phyloP scores from a whole-genome alignment of 2,329 filamentous ascomycete genomes.

The Chrysoporthe austroafricana region DNA sequence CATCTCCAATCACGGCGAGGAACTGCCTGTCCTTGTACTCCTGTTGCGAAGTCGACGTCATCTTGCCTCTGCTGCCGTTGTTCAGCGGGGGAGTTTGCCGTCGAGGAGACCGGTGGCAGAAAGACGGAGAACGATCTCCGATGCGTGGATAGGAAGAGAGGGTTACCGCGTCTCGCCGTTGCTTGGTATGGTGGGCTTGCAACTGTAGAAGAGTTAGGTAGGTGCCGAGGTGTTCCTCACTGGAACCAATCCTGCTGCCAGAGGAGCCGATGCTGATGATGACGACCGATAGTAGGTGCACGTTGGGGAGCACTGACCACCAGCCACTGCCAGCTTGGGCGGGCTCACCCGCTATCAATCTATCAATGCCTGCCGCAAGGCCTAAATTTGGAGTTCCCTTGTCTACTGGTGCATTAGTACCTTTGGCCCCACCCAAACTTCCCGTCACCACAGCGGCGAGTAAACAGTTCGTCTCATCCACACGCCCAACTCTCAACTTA shows the following conservation, averaged over 20 bases:
- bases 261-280: slow-evolving; percentile 10
- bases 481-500: slow-evolving; percentile 11
- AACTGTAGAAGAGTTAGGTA: neutral
- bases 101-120: slow-evolving; percentile 10
- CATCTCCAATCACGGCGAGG: slow-evolving; percentile 95
- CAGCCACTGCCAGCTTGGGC: slow-evolving; percentile 8
- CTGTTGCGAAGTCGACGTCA: slow-evolving; percentile 50
- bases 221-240: neutral
- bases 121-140: neutral
- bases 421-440: neutral
- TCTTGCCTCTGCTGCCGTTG: slow-evolving; percentile 1
- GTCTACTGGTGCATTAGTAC: too few relatives aligned
- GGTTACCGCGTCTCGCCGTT: neutral
- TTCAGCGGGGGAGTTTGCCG: neutral
- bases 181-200: neutral
- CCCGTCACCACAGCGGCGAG: slow-evolving; percentile 18
- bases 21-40: slow-evolving; percentile 88
- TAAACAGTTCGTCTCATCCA: slow-evolving; percentile 19
- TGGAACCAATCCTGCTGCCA: neutral
- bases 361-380: slow-evolving; percentile 21
- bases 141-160: neutral
- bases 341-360: slow-evolving; percentile 14
- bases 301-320: neutral
- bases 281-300: slow-evolving; percentile 16
- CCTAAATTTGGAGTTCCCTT: slow-evolving; percentile 5